phyloP scores from a whole-genome alignment of 2,329 filamentous ascomycete genomes.

The Talaromyces islandicus region DNA sequence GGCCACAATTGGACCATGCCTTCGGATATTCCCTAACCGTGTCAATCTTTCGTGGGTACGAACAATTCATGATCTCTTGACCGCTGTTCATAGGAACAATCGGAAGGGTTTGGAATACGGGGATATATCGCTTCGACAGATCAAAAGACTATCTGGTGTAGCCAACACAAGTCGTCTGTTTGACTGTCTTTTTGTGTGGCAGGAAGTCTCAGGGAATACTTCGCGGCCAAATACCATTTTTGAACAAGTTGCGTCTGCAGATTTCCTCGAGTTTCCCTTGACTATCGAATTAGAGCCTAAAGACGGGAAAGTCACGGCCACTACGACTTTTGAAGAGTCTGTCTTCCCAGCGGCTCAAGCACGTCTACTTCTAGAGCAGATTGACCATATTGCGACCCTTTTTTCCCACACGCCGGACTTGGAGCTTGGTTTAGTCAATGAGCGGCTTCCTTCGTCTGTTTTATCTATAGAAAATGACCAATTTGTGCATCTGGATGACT shows the following conservation, averaged over 20 bases:
- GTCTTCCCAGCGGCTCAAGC: slow-evolving; percentile 53
- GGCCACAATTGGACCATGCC: slow-evolving; percentile 69
- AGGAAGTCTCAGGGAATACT: slow-evolving; percentile 57
- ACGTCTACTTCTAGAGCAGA: slow-evolving; percentile 53
- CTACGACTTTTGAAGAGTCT: slow-evolving; percentile 50
- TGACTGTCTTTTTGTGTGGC: slow-evolving; percentile 76
- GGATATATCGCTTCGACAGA: slow-evolving; percentile 59
- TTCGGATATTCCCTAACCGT: slow-evolving; percentile 69
- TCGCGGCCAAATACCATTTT: slow-evolving; percentile 39
- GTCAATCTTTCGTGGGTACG: slow-evolving; percentile 49
- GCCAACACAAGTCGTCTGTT: slow-evolving; percentile 56
- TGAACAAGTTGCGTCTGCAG: slow-evolving; percentile 54
- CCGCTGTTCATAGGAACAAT: slow-evolving; percentile 59
- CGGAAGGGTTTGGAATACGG: slow-evolving; percentile 60
- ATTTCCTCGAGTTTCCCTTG: slow-evolving; percentile 70
- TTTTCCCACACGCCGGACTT: slow-evolving; percentile 36
- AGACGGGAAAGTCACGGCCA: slow-evolving; percentile 40
- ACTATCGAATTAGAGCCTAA: slow-evolving; percentile 70
- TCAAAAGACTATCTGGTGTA: slow-evolving; percentile 56
- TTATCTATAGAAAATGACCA: slow-evolving; percentile 48
- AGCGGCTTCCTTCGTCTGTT: slow-evolving; percentile 21
- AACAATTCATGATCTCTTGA: slow-evolving; percentile 56
- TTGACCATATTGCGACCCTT: slow-evolving; percentile 48
- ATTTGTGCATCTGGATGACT: slow-evolving; percentile 26
- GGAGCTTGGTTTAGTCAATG: slow-evolving; percentile 25